Evolutionary conservation across 441 rosid species (phyloP).

Genomic region (Erodium trifolium): DNA sequence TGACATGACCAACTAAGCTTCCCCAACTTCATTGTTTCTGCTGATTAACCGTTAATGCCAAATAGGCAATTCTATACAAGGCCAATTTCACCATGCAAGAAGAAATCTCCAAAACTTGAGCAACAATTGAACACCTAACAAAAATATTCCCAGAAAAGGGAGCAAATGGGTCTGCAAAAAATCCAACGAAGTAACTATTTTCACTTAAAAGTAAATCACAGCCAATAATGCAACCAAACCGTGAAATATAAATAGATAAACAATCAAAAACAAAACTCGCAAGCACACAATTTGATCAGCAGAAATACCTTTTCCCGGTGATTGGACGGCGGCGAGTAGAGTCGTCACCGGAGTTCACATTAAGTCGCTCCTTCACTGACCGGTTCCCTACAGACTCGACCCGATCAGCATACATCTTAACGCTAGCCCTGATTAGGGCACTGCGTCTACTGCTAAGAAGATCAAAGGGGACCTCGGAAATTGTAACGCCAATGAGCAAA

Average conservation of each 20-base stretch:
- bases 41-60: neutral
- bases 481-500: too few species aligned
- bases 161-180: neutral
- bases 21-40: neutral
- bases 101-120: neutral
- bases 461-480: neutral
- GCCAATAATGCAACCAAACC: neutral
- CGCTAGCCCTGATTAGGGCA: constrained; percentile 28
- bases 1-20: neutral
- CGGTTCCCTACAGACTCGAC: constrained; percentile 51
- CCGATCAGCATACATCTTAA: constrained; percentile 77
- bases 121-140: neutral
- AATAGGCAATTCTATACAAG: neutral
- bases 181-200: neutral
- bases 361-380: constrained; percentile 67
- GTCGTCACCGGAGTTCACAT: constrained; percentile 40
- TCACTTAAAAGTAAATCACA: neutral
- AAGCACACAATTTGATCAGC: neutral
- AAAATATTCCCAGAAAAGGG: neutral
- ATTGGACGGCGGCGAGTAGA: constrained; percentile 49
- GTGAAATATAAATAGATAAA: neutral
- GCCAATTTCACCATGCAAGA: neutral
- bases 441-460: neutral
- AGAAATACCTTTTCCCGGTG: constrained; percentile 62
- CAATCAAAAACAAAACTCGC: neutral